phyloP scores from a whole-genome alignment of 2,329 filamentous ascomycete species.

The Colletotrichum truncatum region DNA sequence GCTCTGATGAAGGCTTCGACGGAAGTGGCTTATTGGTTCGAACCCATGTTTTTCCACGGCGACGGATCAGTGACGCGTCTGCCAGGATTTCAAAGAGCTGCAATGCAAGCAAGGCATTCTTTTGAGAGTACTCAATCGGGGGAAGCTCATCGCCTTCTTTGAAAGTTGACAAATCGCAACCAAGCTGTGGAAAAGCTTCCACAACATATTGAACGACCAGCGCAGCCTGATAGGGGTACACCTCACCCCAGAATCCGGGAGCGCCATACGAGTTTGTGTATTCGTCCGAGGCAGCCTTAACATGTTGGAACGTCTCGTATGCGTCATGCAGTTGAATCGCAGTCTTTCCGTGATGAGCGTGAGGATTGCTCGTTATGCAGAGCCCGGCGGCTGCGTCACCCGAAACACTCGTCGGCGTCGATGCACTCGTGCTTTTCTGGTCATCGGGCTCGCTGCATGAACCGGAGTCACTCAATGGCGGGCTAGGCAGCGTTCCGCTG shows the following conservation, averaged over 20 bases:
- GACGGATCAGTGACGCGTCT: constrained; percentile 26
- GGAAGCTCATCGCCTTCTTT: constrained; percentile 34
- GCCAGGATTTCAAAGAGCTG: constrained; percentile 39
- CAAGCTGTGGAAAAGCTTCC: constrained; percentile 41
- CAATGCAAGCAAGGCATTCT: constrained; percentile 38
- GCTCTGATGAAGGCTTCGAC: background rate
- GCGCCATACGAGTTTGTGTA: background rate
- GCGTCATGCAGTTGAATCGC: background rate
- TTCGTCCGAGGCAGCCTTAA: background rate
- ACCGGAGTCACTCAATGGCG: background rate
- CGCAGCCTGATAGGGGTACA: constrained; percentile 37
- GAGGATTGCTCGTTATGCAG: background rate
- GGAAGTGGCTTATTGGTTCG: background rate
- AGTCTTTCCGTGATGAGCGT: background rate
- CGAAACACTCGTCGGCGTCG: background rate
- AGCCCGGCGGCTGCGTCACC: background rate
- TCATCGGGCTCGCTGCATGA: background rate
- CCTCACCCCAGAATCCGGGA: constrained; percentile 35
- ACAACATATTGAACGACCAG: constrained; percentile 43
- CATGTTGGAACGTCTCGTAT: background rate
- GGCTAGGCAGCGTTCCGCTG: background rate
- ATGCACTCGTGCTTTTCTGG: background rate
- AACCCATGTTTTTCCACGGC: background rate
- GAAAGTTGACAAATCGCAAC: constrained; percentile 35
- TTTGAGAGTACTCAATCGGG: constrained; percentile 31